Percentiles rank a stretch among this genome's conserved stretches.
Evolutionary conservation across 2,329 filamentous ascomycete genomes (phyloP).

Genomic region (Alternaria infectoria): DNA sequence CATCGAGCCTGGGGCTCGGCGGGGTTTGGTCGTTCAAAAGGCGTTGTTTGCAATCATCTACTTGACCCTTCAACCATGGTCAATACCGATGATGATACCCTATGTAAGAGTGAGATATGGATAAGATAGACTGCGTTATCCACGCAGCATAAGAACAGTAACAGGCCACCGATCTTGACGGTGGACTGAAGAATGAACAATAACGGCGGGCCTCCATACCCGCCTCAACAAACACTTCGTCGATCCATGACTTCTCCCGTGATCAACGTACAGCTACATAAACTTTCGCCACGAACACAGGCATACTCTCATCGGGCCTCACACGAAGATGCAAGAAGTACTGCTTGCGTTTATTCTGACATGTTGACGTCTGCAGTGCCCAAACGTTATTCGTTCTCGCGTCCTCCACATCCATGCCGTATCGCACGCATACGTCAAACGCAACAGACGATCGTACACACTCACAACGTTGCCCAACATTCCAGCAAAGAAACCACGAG

Average conservation of each 20-base stretch:
- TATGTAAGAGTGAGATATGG: slow-evolving; percentile 36
- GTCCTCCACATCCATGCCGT: not conserved
- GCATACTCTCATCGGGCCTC: not conserved
- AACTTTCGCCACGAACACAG: not conserved
- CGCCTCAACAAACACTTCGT: slow-evolving; percentile 1
- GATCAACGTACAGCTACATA: not conserved
- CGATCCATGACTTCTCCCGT: not conserved
- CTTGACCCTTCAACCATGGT: slow-evolving; percentile 49
- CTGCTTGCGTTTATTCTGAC: slow-evolving; percentile 5
- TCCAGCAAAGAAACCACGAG: not conserved
- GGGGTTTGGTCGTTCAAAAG: slow-evolving; percentile 42
- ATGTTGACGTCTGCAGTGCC: slow-evolving; percentile 14
- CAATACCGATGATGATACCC: slow-evolving; percentile 38
- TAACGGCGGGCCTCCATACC: slow-evolving; percentile 17
- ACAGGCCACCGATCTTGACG: slow-evolving; percentile 18
- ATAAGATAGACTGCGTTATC: slow-evolving; percentile 21
- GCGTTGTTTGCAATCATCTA: slow-evolving; percentile 47
- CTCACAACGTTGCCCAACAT: slow-evolving; percentile 1
- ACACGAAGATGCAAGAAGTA: slow-evolving; percentile 5
- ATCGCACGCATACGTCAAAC: not conserved
- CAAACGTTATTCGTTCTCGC: slow-evolving; percentile 9
- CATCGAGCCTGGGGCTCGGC: slow-evolving; percentile 40
- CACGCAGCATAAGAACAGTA: slow-evolving; percentile 29
- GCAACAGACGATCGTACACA: slow-evolving; percentile 1
- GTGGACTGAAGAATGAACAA: slow-evolving; percentile 27